Evolutionary conservation across 2,329 filamentous ascomycete species (phyloP).

Genomic region (Cryphonectria parasitica): DNA sequence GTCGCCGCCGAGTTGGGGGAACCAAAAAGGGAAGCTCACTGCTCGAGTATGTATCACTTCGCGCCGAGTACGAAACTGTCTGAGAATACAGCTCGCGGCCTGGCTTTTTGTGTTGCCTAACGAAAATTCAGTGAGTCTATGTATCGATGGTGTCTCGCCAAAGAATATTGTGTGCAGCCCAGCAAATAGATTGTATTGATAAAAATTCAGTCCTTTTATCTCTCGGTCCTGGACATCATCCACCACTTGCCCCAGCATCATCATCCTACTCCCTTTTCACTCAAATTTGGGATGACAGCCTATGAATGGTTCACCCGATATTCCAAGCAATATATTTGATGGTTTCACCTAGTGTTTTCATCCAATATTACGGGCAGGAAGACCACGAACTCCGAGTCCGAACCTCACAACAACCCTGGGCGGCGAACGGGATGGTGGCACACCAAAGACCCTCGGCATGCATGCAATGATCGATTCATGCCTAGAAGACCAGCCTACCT

Average conservation of each 20-base stretch:
- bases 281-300: not conserved
- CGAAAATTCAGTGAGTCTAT: not conserved
- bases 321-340: not conserved
- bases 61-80: not conserved
- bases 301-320: not conserved
- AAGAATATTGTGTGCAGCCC: not conserved
- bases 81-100: not conserved
- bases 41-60: not conserved
- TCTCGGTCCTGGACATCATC: not conserved
- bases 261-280: not conserved
- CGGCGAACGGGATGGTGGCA: not conserved
- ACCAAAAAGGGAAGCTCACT: not conserved
- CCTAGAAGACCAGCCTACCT: not conserved
- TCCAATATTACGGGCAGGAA: not conserved
- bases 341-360: constrained; percentile 3
- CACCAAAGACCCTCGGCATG: not conserved
- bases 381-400: not conserved
- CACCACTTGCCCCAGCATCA: not conserved
- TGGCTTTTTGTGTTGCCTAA: not conserved
- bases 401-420: not conserved
- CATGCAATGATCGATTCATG: not conserved
- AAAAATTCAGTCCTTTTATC: not conserved
- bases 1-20: not conserved
- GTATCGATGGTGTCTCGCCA: not conserved
- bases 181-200: not conserved